Conservation (phyloP, 352 stramenopile species). For the Pilasporangium apinafurcum region DNA sequence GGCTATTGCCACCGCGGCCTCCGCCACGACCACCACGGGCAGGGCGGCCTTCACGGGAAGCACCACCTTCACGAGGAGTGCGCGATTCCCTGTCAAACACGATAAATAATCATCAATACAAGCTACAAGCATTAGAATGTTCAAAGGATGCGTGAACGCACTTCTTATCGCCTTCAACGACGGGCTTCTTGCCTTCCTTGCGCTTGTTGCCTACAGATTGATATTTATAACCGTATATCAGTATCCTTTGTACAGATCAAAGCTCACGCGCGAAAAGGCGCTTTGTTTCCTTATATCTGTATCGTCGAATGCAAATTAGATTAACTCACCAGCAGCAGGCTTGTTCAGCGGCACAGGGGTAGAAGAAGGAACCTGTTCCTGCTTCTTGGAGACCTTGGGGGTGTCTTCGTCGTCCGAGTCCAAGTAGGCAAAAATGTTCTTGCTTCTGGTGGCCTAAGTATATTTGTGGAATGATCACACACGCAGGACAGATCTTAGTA, state of each 20-base stretch:
- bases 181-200: constrained; percentile 60
- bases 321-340: constrained; percentile 47
- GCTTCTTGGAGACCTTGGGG: constrained; percentile 56
- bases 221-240: background rate
- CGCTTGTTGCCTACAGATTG: constrained; percentile 72
- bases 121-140: too few relatives aligned
- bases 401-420: constrained; percentile 78
- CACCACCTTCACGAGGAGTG: constrained; percentile 34
- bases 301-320: too few relatives aligned
- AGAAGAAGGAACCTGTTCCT: constrained; percentile 36
- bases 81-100: constrained; percentile 14
- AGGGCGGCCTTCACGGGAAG: constrained; percentile 31
- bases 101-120: background rate
- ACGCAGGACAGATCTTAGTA: too few relatives aligned
- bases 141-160: constrained; percentile 11
- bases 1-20: constrained; percentile 35
- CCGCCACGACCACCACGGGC: constrained; percentile 36
- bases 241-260: background rate
- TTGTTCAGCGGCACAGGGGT: constrained; percentile 74
- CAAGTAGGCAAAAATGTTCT: constrained; percentile 69
- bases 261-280: too few relatives aligned
- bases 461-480: too few relatives aligned
- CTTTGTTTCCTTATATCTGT: background rate
- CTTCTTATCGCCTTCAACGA: constrained; percentile 44
- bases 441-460: constrained; percentile 45